Base-by-base conservation (phyloP, 1,284 basidiomycete genomes). In the Malassezia obtusa region DNA sequence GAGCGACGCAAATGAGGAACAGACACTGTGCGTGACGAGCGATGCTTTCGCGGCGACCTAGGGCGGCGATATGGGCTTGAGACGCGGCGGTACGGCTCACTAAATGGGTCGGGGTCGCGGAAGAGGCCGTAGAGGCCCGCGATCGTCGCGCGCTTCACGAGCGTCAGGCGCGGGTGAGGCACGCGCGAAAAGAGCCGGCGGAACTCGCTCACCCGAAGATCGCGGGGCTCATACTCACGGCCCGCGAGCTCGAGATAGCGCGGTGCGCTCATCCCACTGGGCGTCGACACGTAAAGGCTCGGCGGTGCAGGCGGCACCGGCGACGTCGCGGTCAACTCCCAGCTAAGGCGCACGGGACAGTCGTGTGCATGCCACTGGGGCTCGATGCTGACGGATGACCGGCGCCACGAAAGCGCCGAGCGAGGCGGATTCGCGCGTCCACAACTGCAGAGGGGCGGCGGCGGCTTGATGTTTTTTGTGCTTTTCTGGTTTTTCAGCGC, bases 251-350 rank as follows among this genome's bases (percentile, higher is more conserved):
- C 47, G 36, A 55, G 26, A 15, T 49, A 35, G 32, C 43, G 30
- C 10, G 52, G 52, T 1, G 52, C 11, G 12, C 41, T 45, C n/a
- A 45, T 30, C 14, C 53, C 53, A 3, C 49, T 35, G 8, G 53
- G 53, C 32, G 53, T 46, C 38, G 48, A 50, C 12, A 56, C 21
- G 12, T 31, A 45, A n/a, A 56, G 41, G n/a, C 11, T n/a, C 30
- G 53, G 53, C 24, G 53, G 53, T n/a, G 53, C 38, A 15, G 53
- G 48, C 17, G 53, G 48, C 3, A 50, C 35, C 7, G 43, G 48
- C 25, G 22, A 43, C 3, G 32, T 7, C 3, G 35, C 26, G 12
- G 48, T 36, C 22, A 30, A 25, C 24, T 39, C 53, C 53, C 53
- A 56, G 10, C 9, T 12, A 17, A 43, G 4, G 15, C 53, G 53